A percentile compares a stretch with the other conserved stretches of the same genome.
phyloP scores from a whole-genome alignment of 441 rosid genomes.

The Populus hybrid region DNA sequence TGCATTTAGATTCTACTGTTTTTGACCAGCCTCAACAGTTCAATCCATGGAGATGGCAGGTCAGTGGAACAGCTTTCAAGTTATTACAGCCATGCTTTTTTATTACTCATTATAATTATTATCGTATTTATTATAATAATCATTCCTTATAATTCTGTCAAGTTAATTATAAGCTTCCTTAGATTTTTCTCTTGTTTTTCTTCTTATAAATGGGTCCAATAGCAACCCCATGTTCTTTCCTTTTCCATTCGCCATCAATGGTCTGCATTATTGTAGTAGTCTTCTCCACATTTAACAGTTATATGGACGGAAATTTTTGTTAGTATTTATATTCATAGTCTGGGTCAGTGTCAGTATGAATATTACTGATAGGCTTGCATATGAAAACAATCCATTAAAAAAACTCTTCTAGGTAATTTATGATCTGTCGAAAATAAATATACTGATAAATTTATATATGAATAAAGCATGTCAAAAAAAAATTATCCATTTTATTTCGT shows the following conservation, averaged over 20 bases:
- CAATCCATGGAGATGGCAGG: constrained; percentile 93
- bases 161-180: neutral
- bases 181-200: neutral
- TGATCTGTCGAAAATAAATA: no score
- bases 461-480: no score
- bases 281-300: no score
- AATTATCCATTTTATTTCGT: accelerated
- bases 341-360: no score
- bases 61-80: neutral
- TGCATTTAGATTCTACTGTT: constrained; percentile 76
- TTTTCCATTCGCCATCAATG: no score
- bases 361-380: no score
- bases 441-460: accelerated
- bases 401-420: no score
- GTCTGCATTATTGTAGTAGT: no score
- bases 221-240: no score
- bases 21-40: constrained; percentile 77
- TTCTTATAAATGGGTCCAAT: neutral
- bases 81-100: neutral
- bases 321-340: no score
- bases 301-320: no score
- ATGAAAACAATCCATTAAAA: no score
- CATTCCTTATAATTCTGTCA: neutral
- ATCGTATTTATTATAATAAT: neutral
- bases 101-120: neutral